phyloP scores from a whole-genome alignment of 140 eudicot genomes.

The Anethum foeniculum region DNA sequence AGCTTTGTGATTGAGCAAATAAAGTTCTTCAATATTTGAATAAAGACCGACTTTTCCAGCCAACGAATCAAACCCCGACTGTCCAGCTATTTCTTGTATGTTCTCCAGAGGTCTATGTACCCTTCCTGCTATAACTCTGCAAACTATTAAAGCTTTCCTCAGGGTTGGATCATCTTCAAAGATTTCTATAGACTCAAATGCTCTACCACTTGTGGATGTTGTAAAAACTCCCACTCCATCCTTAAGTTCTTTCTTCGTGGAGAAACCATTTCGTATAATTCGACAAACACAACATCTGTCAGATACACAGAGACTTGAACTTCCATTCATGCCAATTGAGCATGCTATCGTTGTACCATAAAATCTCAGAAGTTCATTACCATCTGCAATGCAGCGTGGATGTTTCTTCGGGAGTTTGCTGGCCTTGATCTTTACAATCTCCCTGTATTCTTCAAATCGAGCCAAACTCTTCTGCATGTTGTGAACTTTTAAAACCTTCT shows the following conservation, averaged over 20 bases:
- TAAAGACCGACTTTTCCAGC: conserved; percentile 89
- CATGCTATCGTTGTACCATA: conserved; percentile 81
- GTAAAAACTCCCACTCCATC: conserved; percentile 85
- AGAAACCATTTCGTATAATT: conserved; percentile 69
- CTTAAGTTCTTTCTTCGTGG: conserved; percentile 56
- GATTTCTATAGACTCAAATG: conserved; percentile 61
- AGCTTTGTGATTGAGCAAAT: conserved; percentile 88
- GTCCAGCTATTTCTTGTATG: conserved; percentile 65
- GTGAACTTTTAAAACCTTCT: conserved; percentile 84
- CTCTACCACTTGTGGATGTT: conserved; percentile 84
- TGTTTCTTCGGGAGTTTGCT: conserved; percentile 88
- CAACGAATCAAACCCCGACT: conserved; percentile 85
- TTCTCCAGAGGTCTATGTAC: conserved; percentile 90
- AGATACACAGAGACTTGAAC: conserved; percentile 63
- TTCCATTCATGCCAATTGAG: conserved; percentile 71
- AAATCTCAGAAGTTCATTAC: conserved; percentile 86
- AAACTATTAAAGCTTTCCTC: conserved; percentile 82
- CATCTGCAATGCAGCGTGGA: conserved; percentile 94
- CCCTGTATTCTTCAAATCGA: conserved; percentile 87
- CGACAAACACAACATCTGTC: conserved; percentile 91
- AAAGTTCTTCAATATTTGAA: conserved; percentile 88
- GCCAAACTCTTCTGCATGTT: conserved; percentile 86
- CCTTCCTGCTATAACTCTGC: conserved; percentile 87
- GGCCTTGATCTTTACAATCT: conserved; percentile 68
- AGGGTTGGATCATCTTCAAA: conserved; percentile 24